phyloP scores from a whole-genome alignment of 2,329 filamentous ascomycete species.

The Aspergillus transmontanensis region DNA sequence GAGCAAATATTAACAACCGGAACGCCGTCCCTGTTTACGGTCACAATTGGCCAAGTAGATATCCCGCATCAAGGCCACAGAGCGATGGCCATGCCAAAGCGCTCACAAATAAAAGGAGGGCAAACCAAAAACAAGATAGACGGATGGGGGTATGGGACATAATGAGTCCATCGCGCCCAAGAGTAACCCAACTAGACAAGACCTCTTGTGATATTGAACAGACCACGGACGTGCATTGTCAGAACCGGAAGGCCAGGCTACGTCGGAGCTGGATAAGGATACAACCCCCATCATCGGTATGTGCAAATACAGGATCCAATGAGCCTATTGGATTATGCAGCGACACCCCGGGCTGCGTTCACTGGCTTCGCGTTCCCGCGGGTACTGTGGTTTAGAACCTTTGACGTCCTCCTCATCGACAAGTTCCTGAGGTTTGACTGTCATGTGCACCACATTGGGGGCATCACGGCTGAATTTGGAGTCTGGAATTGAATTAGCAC shows the following conservation, averaged over 20 bases:
- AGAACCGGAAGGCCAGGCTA: background rate
- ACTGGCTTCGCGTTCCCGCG: slow-evolving; percentile 55
- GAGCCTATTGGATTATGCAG: slow-evolving; percentile 61
- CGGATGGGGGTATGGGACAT: background rate
- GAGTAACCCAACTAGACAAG: background rate
- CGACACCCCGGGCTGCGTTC: slow-evolving; percentile 64
- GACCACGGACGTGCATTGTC: background rate
- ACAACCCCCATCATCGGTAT: slow-evolving; percentile 1
- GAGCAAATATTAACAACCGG: slow-evolving; percentile 11
- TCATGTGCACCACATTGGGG: slow-evolving; percentile 93
- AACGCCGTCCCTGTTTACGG: slow-evolving; percentile 19
- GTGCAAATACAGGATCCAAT: background rate
- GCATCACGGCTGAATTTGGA: slow-evolving; percentile 74
- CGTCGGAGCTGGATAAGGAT: background rate
- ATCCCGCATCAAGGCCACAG: slow-evolving; percentile 12
- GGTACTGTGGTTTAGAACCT: slow-evolving; percentile 58
- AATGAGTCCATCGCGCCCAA: background rate
- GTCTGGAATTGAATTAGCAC: slow-evolving; percentile 55
- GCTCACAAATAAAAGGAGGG: background rate
- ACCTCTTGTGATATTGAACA: background rate
- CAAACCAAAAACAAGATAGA: slow-evolving; percentile 1
- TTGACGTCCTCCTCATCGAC: slow-evolving; percentile 79
- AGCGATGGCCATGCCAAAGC: slow-evolving; percentile 6
- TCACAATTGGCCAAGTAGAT: slow-evolving; percentile 13
- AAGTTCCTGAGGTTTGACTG: slow-evolving; percentile 80